These are phyloP conservation scores for Calonectria honghensis DNA, from an alignment of 2,329 filamentous ascomycete genomes.

Conservation along the genomic window DNA sequence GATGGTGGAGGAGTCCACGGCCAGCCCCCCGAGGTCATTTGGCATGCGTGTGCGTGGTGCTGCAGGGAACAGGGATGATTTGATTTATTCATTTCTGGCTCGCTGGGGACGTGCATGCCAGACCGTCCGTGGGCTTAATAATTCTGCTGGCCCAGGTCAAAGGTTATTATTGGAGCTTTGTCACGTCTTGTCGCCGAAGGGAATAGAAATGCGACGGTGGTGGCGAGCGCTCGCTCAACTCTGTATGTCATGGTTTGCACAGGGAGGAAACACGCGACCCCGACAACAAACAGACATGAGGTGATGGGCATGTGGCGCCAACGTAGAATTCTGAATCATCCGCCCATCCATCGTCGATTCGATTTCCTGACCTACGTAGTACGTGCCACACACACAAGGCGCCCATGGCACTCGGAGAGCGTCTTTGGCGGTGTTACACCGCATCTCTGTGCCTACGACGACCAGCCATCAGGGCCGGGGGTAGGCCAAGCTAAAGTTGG, in stretches of 20 bases:
- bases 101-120: conserved; percentile 11
- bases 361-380: conserved; percentile 23
- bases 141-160: background rate
- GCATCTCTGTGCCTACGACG: conserved; percentile 19
- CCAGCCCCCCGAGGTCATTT: conserved; percentile 30
- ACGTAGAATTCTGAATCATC: conserved; percentile 25
- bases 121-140: conserved; percentile 13
- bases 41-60: conserved; percentile 21
- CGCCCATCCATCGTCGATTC: conserved; percentile 1
- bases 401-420: background rate
- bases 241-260: background rate
- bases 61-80: conserved; percentile 22
- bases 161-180: background rate
- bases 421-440: conserved; percentile 22
- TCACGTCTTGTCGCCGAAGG: background rate
- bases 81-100: conserved; percentile 25
- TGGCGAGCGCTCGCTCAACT: conserved; percentile 7
- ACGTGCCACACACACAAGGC: conserved; percentile 8
- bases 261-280: background rate
- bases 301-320: background rate
- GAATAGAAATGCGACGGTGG: background rate
- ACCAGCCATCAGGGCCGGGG: conserved; percentile 14
- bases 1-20: conserved; percentile 39
- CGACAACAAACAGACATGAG: background rate
- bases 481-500: conserved; percentile 8